Percentiles rank a stretch among this genome's conserved stretches.
Conservation (phyloP, 1,284 basidiomycete species). For the Cutaneotrichosporon sp. region DNA sequence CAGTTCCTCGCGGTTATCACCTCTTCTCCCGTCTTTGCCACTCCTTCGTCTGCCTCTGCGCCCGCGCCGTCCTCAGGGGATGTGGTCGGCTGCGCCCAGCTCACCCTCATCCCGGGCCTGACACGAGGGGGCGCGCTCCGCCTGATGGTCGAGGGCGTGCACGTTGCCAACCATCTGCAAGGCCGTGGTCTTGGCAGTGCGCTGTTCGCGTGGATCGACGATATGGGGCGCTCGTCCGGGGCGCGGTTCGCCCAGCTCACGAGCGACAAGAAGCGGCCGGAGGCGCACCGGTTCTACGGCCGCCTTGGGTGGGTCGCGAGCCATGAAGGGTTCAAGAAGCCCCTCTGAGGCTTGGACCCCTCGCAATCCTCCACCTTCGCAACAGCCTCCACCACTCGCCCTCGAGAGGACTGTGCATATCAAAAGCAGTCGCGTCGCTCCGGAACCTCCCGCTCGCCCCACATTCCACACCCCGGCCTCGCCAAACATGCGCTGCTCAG, state of each 20-base stretch:
- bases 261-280: neutral
- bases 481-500: no score
- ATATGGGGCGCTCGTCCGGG: neutral
- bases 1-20: constrained; percentile 2
- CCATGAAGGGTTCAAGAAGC: constrained; percentile 9
- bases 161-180: neutral
- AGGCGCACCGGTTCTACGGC: neutral
- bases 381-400: no score
- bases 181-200: neutral
- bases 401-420: no score
- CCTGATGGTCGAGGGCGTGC: neutral
- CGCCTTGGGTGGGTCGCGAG: constrained; percentile 3
- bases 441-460: no score
- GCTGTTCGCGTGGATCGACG: neutral
- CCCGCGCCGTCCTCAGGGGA: neutral
- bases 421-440: no score
- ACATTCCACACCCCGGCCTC: no score
- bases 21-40: no score
- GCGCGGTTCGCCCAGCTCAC: constrained; percentile 2
- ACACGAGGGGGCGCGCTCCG: constrained; percentile 3
- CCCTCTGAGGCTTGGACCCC: neutral
- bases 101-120: constrained; percentile 5
- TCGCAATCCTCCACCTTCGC: no score
- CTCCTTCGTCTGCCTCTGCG: no score
- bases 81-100: neutral